A percentile compares a stretch with the other conserved stretches of the same genome.
Evolutionary conservation across 768 basidiomycete genomes (phyloP).

Genomic region (Tulasnella sp.): DNA sequence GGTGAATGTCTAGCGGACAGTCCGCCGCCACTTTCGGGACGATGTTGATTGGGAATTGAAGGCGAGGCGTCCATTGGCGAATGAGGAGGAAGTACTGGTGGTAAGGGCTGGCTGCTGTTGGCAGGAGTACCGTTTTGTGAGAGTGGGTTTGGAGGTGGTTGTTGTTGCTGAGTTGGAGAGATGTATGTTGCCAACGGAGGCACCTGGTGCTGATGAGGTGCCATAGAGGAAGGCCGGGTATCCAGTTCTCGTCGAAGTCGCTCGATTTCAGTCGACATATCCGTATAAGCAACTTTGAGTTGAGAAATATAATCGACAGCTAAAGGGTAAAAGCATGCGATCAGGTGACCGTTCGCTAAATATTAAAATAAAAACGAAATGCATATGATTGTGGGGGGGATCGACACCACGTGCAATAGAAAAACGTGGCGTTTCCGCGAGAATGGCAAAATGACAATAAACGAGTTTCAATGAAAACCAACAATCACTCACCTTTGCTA

Average conservation of each 20-base stretch:
- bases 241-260: slow-evolving; percentile 5
- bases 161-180: not conserved
- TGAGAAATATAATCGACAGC: slow-evolving; percentile 81
- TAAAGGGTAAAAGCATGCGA: slow-evolving; percentile 23
- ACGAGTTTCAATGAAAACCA: not conserved
- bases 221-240: not conserved
- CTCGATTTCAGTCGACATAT: slow-evolving; percentile 14
- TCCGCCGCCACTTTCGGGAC: not conserved
- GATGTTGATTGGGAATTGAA: slow-evolving; percentile 2
- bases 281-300: slow-evolving; percentile 38
- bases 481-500: slow-evolving; percentile 60
- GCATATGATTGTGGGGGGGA: not conserved
- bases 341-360: slow-evolving; percentile 13
- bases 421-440: no score
- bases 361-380: not conserved
- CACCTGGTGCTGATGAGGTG: not conserved
- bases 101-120: not conserved
- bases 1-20: not conserved
- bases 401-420: not conserved
- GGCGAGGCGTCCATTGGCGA: slow-evolving; percentile 2
- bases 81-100: not conserved
- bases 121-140: not conserved
- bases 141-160: not conserved
- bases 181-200: not conserved
- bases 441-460: not conserved